Conservation (phyloP, 2,329 filamentous ascomycete genomes). For the Fusarium sp. region DNA sequence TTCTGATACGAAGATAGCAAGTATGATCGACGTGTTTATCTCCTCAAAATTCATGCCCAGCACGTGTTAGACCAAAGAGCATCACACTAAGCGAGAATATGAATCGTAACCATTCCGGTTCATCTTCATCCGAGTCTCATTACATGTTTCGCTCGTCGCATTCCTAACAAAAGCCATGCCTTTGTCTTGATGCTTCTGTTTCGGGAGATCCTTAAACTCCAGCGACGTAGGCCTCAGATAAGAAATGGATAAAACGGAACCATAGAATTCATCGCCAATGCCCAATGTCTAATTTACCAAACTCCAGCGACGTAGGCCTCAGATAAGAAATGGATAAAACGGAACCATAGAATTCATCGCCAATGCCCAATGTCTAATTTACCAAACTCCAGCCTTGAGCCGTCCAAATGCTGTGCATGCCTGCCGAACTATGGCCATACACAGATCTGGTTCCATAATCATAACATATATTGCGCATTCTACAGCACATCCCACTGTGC, state of each 20-base stretch:
- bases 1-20: constrained; percentile 9
- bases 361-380: constrained; percentile 23
- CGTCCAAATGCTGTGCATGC: constrained; percentile 5
- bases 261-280: constrained; percentile 22
- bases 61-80: constrained; percentile 9
- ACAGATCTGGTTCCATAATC: constrained; percentile 20
- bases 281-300: too few relatives aligned
- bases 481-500: constrained; percentile 52
- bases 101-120: constrained; percentile 21
- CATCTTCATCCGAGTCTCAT: constrained; percentile 30
- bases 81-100: background rate
- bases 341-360: constrained; percentile 17
- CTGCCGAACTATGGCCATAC: constrained; percentile 13
- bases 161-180: background rate
- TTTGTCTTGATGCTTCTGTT: constrained; percentile 8
- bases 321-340: background rate
- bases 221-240: background rate
- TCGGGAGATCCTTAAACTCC: constrained; percentile 1
- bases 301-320: background rate
- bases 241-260: constrained; percentile 1
- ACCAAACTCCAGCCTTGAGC: constrained; percentile 11
- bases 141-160: constrained; percentile 19
- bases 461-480: constrained; percentile 12
- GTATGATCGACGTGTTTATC: constrained; percentile 26
- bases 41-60: constrained; percentile 6